phyloP scores from a whole-genome alignment of 2,329 filamentous ascomycete species.

The Alternaria alternata region DNA sequence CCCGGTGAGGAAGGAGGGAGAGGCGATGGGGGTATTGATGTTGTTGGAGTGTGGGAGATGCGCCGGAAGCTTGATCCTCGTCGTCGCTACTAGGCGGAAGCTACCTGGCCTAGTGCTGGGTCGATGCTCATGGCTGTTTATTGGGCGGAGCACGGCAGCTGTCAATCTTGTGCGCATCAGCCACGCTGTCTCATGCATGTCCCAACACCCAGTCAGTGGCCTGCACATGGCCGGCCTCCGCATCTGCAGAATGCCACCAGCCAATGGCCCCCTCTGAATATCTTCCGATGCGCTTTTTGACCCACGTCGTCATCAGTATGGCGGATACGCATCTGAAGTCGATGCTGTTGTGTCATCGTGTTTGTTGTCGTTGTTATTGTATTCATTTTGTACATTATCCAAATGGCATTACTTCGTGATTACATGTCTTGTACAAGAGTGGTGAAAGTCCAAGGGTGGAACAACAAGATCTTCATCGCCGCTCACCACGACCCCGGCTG shows the following conservation, averaged over 20 bases:
- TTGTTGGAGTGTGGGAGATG: slow-evolving; percentile 18
- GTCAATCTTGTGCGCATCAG: slow-evolving; percentile 27
- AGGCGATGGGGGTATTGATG: slow-evolving; percentile 18
- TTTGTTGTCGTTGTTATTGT: slow-evolving; percentile 5
- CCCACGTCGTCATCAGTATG: not conserved
- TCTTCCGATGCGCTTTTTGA: not conserved
- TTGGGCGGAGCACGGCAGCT: slow-evolving; percentile 33
- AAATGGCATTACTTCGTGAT: slow-evolving; percentile 21
- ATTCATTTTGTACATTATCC: not conserved
- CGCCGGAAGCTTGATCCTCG: slow-evolving; percentile 26
- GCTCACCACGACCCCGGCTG: not conserved
- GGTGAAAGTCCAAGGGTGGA: slow-evolving; percentile 2
- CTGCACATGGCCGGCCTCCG: slow-evolving; percentile 25
- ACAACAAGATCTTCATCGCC: slow-evolving; percentile 1
- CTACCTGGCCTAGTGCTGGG: slow-evolving; percentile 17
- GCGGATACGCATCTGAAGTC: slow-evolving; percentile 1
- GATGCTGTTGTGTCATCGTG: not conserved
- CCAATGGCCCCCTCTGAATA: not conserved
- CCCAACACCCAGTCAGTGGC: slow-evolving; percentile 17
- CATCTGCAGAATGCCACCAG: slow-evolving; percentile 4
- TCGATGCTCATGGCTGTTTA: slow-evolving; percentile 20
- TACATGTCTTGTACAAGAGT: slow-evolving; percentile 39
- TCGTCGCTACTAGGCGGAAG: slow-evolving; percentile 26
- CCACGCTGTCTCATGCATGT: slow-evolving; percentile 22
- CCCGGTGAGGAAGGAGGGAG: slow-evolving; percentile 10